phyloP scores from a whole-genome alignment of 2,329 filamentous ascomycete species.

The Talaromyces sp. region DNA sequence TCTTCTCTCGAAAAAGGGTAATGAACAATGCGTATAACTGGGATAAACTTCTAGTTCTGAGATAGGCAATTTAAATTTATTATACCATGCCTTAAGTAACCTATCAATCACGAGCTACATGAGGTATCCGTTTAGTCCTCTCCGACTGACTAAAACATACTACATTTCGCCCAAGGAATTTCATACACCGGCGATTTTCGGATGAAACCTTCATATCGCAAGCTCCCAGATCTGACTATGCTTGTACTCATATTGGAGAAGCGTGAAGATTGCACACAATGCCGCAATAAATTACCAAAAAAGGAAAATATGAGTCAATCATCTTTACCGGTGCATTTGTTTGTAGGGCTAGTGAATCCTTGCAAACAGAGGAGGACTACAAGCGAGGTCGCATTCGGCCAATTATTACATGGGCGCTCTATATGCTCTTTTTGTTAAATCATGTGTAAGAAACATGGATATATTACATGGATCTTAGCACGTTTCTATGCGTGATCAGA shows the following conservation, averaged over 20 bases:
- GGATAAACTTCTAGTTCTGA: background rate
- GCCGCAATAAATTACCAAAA: background rate
- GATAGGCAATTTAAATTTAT: background rate
- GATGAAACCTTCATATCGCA: background rate
- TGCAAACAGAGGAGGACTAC: background rate
- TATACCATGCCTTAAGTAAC: background rate
- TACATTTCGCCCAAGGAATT: background rate
- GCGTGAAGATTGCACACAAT: background rate
- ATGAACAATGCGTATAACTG: background rate
- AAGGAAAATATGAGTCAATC: background rate
- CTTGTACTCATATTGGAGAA: background rate
- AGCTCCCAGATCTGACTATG: background rate
- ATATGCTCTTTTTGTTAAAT: background rate
- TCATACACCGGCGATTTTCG: background rate
- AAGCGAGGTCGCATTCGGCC: background rate
- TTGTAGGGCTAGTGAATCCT: background rate
- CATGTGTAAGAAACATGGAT: background rate
- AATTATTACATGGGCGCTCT: background rate
- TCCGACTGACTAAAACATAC: background rate
- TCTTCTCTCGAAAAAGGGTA: background rate
- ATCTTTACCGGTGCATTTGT: background rate
- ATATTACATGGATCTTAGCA: background rate
- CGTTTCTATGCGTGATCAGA: background rate
- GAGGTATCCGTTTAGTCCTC: background rate
- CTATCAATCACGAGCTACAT: background rate